Conservation (phyloP, 495 filamentous ascomycete genomes). For the Neurospora hispaniola region DNA sequence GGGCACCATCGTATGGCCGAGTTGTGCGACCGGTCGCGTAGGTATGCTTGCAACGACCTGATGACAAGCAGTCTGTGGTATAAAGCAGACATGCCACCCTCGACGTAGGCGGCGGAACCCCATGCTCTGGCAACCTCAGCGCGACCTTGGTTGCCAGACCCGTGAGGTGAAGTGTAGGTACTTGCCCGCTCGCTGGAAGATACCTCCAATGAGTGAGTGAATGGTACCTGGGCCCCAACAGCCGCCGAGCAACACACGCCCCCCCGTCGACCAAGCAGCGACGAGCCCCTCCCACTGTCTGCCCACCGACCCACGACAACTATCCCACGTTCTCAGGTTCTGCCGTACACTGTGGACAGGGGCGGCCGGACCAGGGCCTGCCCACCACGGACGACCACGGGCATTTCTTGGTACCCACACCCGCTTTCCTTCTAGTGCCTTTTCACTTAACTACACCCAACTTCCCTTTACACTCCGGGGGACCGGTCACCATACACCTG, state of each 20-base stretch:
- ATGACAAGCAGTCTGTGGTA: no score
- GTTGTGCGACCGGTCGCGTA: no score
- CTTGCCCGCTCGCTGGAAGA: not conserved
- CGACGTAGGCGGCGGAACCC: conserved; percentile 8
- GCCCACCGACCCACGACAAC: conserved; percentile 6
- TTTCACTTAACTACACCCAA: conserved; percentile 4
- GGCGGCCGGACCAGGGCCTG: conserved; percentile 5
- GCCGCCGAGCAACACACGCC: conserved; percentile 6
- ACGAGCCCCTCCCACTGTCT: conserved; percentile 8
- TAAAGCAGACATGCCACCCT: no score
- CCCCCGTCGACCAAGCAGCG: conserved; percentile 12
- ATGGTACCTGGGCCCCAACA: not conserved
- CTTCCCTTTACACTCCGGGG: conserved; percentile 18
- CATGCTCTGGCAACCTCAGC: conserved; percentile 3
- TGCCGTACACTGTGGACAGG: conserved; percentile 12
- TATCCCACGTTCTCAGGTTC: conserved; percentile 28
- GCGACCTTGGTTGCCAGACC: not conserved
- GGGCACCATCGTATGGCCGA: not conserved
- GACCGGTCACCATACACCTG: conserved; percentile 22
- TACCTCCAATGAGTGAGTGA: not conserved
- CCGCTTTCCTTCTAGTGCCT: conserved; percentile 13
- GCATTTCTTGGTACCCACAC: conserved; percentile 16
- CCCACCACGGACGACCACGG: conserved; percentile 6
- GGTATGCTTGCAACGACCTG: no score
- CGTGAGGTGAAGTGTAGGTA: not conserved